Evolutionary conservation across 2,329 filamentous ascomycete species (phyloP).

Genomic region (Zymoseptoria crescenta): DNA sequence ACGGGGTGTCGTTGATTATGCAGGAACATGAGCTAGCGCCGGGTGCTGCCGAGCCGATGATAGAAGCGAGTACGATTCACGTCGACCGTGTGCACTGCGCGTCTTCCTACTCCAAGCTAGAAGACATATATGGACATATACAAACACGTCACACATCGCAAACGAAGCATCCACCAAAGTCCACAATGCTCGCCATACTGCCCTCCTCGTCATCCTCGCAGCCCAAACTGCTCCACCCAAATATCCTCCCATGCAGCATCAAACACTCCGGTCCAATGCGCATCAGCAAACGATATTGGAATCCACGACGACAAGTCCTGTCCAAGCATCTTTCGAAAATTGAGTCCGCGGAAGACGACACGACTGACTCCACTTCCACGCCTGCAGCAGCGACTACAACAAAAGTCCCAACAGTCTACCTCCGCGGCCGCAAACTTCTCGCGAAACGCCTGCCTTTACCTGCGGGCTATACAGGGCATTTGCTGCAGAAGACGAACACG

Average conservation of each 20-base stretch:
- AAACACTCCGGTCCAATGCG: slow-evolving; percentile 68
- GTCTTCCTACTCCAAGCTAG: background rate
- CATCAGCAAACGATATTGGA: slow-evolving; percentile 61
- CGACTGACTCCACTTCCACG: slow-evolving; percentile 2
- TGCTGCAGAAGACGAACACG: slow-evolving; percentile 23
- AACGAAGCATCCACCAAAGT: background rate
- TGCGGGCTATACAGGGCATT: slow-evolving; percentile 52
- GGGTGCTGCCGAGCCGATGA: background rate
- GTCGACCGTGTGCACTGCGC: background rate
- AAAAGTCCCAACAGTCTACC: slow-evolving; percentile 48
- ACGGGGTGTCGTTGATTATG: too few relatives aligned
- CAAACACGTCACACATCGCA: background rate
- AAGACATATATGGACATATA: background rate
- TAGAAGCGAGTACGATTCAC: background rate
- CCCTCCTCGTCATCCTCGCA: slow-evolving; percentile 7
- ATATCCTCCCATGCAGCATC: slow-evolving; percentile 74
- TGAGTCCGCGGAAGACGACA: background rate
- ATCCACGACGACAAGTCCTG: slow-evolving; percentile 35
- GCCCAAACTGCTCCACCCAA: slow-evolving; percentile 46
- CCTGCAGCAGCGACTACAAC: slow-evolving; percentile 2
- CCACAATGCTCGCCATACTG: slow-evolving; percentile 39
- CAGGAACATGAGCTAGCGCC: background rate
- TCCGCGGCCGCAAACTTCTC: slow-evolving; percentile 71
- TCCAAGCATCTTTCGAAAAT: background rate
- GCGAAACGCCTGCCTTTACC: slow-evolving; percentile 62